These are phyloP conservation scores for Rhizopogon vulgaris DNA, from an alignment of 768 basidiomycete genomes.

Conservation along the genomic window DNA sequence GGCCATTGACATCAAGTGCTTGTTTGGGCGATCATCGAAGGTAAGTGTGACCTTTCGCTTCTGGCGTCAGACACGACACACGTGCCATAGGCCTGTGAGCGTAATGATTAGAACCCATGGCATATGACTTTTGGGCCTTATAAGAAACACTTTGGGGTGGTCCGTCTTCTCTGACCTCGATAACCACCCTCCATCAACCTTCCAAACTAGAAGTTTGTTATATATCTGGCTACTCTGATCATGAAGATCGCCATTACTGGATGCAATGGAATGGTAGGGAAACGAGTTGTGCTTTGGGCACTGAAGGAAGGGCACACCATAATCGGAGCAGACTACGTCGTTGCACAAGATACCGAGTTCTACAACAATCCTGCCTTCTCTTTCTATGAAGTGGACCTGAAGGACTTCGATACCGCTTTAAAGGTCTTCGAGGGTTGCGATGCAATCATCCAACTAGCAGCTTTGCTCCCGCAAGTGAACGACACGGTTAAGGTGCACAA, in stretches of 20 bases:
- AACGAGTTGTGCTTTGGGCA: slow-evolving; percentile 43
- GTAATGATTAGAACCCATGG: too few species aligned
- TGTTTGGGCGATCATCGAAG: too few species aligned
- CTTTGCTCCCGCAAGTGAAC: slow-evolving; percentile 40
- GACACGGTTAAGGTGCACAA: slow-evolving; percentile 54
- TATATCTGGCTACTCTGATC: not conserved
- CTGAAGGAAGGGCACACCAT: slow-evolving; percentile 45
- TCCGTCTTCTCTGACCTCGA: too few species aligned
- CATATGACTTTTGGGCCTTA: too few species aligned
- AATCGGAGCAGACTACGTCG: slow-evolving; percentile 43
- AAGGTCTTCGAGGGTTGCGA: slow-evolving; percentile 46
- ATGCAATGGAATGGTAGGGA: slow-evolving; percentile 53
- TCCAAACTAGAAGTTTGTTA: too few species aligned
- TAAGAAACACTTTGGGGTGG: too few species aligned
- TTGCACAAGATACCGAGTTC: slow-evolving; percentile 14
- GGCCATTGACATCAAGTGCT: too few species aligned
- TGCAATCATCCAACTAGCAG: slow-evolving; percentile 54
- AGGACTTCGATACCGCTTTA: slow-evolving; percentile 40
- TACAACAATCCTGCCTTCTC: slow-evolving; percentile 28
- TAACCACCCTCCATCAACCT: too few species aligned
- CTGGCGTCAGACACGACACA: too few species aligned
- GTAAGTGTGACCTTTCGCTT: too few species aligned
- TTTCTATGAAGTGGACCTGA: slow-evolving; percentile 43
- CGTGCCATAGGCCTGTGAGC: too few species aligned
- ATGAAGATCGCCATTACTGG: slow-evolving; percentile 59